A percentile compares a stretch with the other conserved stretches of the same genome.
Conservation (phyloP, 148 eudicot species). For the Arbutus unedo region DNA sequence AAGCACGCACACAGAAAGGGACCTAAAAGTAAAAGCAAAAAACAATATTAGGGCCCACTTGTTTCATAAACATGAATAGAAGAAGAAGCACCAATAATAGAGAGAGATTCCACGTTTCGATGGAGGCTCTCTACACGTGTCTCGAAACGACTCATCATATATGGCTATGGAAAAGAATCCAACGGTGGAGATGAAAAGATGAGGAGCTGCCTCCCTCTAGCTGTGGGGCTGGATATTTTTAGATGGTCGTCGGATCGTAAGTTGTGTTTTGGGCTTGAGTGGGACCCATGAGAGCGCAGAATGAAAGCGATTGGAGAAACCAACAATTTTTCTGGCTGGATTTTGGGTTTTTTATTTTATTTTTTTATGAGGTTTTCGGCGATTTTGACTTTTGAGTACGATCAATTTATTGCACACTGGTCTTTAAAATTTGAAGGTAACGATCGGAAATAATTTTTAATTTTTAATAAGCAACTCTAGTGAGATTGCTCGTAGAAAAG, state of each 20-base stretch:
- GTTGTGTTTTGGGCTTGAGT: constrained; percentile 1
- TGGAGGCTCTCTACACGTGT: background rate
- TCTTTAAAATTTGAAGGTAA: no score
- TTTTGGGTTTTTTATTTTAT: no score
- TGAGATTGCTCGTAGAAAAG: no score
- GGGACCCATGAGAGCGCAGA: constrained; percentile 13
- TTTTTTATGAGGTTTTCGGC: no score
- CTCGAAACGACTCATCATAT: background rate
- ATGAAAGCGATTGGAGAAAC: background rate
- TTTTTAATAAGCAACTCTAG: no score
- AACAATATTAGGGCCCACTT: background rate
- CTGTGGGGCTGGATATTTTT: background rate
- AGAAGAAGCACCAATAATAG: constrained; percentile 12
- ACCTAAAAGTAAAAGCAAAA: background rate
- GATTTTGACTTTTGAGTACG: no score
- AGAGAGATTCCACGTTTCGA: constrained; percentile 14
- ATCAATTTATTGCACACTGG: no score
- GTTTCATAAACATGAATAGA: background rate
- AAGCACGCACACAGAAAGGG: constrained; percentile 8
- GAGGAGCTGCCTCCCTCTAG: constrained; percentile 7
- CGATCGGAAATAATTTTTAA: no score
- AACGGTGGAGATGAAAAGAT: constrained; percentile 12
- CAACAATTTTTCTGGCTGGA: background rate
- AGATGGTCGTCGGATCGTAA: constrained; percentile 17
- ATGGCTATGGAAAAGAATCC: background rate